Conservation (phyloP, 2,329 filamentous ascomycete species). For the Cadophora malorum region DNA sequence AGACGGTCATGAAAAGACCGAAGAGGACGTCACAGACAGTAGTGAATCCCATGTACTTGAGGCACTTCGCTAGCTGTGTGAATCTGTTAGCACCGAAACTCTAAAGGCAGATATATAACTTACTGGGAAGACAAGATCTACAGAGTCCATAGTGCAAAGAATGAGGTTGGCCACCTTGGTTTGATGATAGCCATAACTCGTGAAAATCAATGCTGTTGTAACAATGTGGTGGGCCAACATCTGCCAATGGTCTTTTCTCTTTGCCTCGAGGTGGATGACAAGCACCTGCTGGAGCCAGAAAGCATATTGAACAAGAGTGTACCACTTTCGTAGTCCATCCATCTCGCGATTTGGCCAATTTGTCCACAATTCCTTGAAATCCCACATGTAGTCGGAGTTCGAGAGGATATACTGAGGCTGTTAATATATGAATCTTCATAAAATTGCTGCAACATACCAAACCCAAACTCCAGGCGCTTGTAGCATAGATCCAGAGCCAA, state of each 20-base stretch:
- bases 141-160: conserved; percentile 90
- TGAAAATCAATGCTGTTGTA: conserved; percentile 79
- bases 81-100: conserved; percentile 16
- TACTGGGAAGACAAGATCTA: conserved; percentile 88
- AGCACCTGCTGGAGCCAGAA: conserved; percentile 96
- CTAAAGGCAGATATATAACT: conserved; percentile 44
- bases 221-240: conserved; percentile 97
- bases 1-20: conserved; percentile 82
- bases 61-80: conserved; percentile 82
- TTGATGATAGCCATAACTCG: conserved; percentile 85
- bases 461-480: conserved; percentile 81
- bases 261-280: conserved; percentile 92
- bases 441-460: conserved; percentile 63
- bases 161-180: conserved; percentile 89
- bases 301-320: conserved; percentile 86
- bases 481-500: conserved; percentile 87
- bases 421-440: conserved; percentile 32
- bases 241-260: conserved; percentile 92
- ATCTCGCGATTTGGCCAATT: conserved; percentile 84
- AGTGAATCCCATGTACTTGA: conserved; percentile 85
- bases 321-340: conserved; percentile 78
- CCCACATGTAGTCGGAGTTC: conserved; percentile 78
- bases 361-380: conserved; percentile 80
- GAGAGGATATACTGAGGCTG: conserved; percentile 75
- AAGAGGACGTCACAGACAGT: conserved; percentile 83